phyloP scores from a whole-genome alignment of 192 early-diverging fungal genomes.

The Cladochytrium replicatum region DNA sequence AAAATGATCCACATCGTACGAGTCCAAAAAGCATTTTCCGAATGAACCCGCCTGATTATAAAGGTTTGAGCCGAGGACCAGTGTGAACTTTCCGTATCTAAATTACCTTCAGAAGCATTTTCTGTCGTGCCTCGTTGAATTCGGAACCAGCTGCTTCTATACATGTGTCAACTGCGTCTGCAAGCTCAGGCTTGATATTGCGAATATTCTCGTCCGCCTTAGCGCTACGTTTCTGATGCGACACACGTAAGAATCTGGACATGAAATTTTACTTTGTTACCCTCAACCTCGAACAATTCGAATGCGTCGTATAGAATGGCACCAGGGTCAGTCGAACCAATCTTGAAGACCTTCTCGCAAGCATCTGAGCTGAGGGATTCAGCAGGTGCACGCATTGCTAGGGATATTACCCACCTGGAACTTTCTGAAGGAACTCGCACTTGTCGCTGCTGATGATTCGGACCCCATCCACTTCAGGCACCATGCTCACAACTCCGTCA shows the following conservation, averaged over 20 bases:
- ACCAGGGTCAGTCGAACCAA: slow-evolving; percentile 87
- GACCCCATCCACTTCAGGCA: slow-evolving; percentile 86
- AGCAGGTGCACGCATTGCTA: too few relatives aligned
- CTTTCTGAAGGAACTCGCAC: slow-evolving; percentile 81
- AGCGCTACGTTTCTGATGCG: too few relatives aligned
- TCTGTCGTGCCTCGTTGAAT: slow-evolving; percentile 65
- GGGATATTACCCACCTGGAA: slow-evolving; percentile 71
- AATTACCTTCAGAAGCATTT: slow-evolving; percentile 67
- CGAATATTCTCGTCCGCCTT: slow-evolving; percentile 94
- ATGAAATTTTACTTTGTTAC: not conserved
- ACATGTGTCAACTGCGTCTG: slow-evolving; percentile 81
- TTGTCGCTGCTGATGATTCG: slow-evolving; percentile 74
- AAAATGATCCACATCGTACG: slow-evolving; percentile 74
- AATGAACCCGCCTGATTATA: slow-evolving; percentile 84
- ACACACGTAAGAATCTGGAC: too few relatives aligned
- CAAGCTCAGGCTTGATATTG: slow-evolving; percentile 66
- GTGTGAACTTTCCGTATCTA: too few relatives aligned
- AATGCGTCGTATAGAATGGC: slow-evolving; percentile 73
- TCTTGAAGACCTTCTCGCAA: slow-evolving; percentile 78
- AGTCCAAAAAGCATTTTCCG: slow-evolving; percentile 86
- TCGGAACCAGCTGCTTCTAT: slow-evolving; percentile 90
- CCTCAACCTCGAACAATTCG: slow-evolving; percentile 47
- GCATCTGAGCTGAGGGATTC: slow-evolving; percentile 32
- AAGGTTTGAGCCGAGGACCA: not conserved
- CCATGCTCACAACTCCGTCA: slow-evolving; percentile 69